A percentile compares a stretch with the other conserved stretches of the same genome.
These are phyloP conservation scores for Pyrenophora seminiperda DNA, from an alignment of 2,329 filamentous ascomycete genomes.

Conservation along the genomic window DNA sequence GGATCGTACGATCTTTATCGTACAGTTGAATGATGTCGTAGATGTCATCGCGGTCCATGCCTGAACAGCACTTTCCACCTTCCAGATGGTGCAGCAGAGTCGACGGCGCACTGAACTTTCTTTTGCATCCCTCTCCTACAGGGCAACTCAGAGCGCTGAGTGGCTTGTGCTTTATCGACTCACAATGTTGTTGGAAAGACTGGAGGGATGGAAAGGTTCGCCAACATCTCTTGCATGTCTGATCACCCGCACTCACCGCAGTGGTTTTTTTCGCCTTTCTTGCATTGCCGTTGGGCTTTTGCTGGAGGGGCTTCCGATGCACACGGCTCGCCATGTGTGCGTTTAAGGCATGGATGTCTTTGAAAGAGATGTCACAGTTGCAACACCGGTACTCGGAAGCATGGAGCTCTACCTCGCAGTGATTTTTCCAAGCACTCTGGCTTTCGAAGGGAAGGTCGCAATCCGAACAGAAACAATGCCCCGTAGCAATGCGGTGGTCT, in stretches of 20 bases:
- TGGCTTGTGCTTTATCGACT: conserved; percentile 16
- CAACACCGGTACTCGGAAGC: conserved; percentile 17
- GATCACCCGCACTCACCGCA: neutral
- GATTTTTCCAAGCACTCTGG: conserved; percentile 1
- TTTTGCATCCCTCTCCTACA: conserved; percentile 6
- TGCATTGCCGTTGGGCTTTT: conserved; percentile 1
- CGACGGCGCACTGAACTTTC: conserved; percentile 11
- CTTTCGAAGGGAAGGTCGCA: conserved; percentile 17
- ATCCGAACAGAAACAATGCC: conserved; percentile 16
- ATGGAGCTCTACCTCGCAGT: conserved; percentile 7
- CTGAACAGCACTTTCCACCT: conserved; percentile 13
- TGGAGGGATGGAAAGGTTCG: conserved; percentile 5
- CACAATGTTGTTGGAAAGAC: conserved; percentile 10
- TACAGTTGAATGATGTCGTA: conserved; percentile 12
- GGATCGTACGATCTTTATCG: conserved; percentile 9
- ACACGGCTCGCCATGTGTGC: conserved; percentile 12
- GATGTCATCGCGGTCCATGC: conserved; percentile 10
- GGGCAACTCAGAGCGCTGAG: conserved; percentile 11
- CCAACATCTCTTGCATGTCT: conserved; percentile 9
- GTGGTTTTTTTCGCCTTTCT: neutral
- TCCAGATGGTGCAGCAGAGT: conserved; percentile 16
- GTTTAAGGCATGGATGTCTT: conserved; percentile 13
- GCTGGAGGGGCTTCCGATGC: conserved; percentile 8
- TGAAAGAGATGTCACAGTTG: conserved; percentile 20
- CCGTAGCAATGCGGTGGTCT: conserved; percentile 13